A percentile compares a stretch with the other conserved stretches of the same genome.
These are phyloP conservation scores for Fraxinus americana DNA, from an alignment of 257 asterid species.

Conservation along the genomic window DNA sequence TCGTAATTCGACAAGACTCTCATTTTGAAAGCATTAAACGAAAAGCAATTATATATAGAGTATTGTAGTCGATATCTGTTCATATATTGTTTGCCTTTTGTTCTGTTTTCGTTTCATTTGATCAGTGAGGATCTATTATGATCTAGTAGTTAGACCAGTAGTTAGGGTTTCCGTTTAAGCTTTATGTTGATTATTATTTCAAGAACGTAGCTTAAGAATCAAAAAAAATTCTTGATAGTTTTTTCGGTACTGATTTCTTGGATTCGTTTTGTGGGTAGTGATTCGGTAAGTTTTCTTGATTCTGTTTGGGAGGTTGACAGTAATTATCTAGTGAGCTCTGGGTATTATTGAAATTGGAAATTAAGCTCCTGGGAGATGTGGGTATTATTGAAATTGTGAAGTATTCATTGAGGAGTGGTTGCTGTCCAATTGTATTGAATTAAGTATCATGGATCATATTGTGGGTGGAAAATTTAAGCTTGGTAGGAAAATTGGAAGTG, in stretches of 20 bases:
- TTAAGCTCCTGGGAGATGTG: not conserved
- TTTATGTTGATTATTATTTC: conserved; percentile 18
- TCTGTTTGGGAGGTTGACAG: conserved; percentile 10
- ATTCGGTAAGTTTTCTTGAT: conserved; percentile 1
- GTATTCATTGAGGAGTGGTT: not conserved
- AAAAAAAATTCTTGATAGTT: conserved; percentile 16
- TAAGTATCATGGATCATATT: conserved; percentile 72
- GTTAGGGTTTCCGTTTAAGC: conserved; percentile 50
- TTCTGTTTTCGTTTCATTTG: conserved; percentile 20
- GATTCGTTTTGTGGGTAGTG: conserved; percentile 24
- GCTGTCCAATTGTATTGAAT: conserved; percentile 17
- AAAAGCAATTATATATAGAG: too few relatives aligned
- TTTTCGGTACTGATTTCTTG: conserved; percentile 16
- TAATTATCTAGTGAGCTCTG: not conserved
- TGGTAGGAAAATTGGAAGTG: conserved; percentile 85
- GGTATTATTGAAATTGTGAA: conserved; percentile 13
- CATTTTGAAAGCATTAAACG: too few relatives aligned
- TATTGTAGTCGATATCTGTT: not conserved
- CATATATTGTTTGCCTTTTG: not conserved
- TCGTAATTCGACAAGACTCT: not conserved
- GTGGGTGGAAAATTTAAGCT: conserved; percentile 85
- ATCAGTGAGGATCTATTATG: conserved; percentile 35
- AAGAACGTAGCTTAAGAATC: conserved; percentile 41
- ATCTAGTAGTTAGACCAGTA: conserved; percentile 5
- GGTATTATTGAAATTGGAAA: conserved; percentile 16